These are phyloP conservation scores for Dendrobium officinale DNA, from an alignment of 106 monocot genomes.

Conservation along the genomic window DNA sequence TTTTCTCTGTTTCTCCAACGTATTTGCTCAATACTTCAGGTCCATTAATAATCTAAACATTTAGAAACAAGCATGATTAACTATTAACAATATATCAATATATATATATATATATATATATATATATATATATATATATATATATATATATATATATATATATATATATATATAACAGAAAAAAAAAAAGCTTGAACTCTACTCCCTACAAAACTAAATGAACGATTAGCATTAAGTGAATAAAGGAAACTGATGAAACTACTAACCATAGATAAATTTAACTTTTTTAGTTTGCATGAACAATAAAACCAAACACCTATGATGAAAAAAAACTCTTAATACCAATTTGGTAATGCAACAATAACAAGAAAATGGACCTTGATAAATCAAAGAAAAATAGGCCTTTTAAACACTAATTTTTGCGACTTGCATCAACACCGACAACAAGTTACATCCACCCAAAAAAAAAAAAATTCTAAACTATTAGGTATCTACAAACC, in stretches of 20 bases:
- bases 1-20: constrained; percentile 99
- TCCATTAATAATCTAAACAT: constrained; percentile 91
- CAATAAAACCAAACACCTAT: neutral
- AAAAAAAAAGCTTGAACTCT: too few relatives aligned
- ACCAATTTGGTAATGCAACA: too few relatives aligned
- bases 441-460: neutral
- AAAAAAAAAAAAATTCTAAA: neutral
- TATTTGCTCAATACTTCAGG: constrained; percentile 99
- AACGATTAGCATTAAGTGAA: too few relatives aligned
- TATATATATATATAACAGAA: neutral
- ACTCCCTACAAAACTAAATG: neutral
- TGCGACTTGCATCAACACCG: neutral
- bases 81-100: too few relatives aligned
- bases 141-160: neutral
- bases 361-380: too few relatives aligned
- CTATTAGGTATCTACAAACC: too few relatives aligned
- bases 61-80: neutral
- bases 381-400: neutral
- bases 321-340: neutral
- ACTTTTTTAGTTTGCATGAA: neutral
- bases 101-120: too few relatives aligned
- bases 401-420: neutral
- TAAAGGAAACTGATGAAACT: neutral
- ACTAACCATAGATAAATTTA: neutral
- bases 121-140: too few relatives aligned